Evolutionary conservation across 1,284 basidiomycete species (phyloP), one percentile per base, ranked within the genome.

Genomic region (Blastosporella zonata): DNA sequence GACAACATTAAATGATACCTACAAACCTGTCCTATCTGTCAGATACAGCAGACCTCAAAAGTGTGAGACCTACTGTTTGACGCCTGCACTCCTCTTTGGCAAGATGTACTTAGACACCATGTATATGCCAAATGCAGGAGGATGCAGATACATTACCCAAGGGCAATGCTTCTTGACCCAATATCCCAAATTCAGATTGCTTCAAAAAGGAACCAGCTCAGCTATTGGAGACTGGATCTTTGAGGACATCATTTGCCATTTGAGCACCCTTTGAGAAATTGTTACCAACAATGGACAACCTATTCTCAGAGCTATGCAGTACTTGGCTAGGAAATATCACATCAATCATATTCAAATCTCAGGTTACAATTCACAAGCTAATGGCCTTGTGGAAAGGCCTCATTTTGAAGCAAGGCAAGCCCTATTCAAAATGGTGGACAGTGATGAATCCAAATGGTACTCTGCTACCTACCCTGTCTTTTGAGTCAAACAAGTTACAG

Each of bases 401-500:
- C 41, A 43, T 17, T 43, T 15, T 15, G 27, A 43, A 18, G 15
- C 31, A 1, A 15, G 15, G 1, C 28, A 43, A 12, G 37, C 37
- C 18, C 15, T 39, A 15, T 35, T 35, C 17, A 33, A 35, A 35
- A 15, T 15, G 6, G 15, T 9, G 4, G 69, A 67, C 0, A 61
- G 72, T 17, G 39, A 60, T n/a, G 39, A 36, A 43, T 0, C n/a
- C n/a, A 56, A 59, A 34, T 74, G 71, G 73, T 51, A 54, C 1
- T 27, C 47, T 0, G 43, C 56, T 0, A 49, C 62, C 0, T 60
- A 70, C 23, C 37, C 23, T 15, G 8, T 39, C n/a, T 12, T 25
- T 4, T 39, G 37, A 22, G 8, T 22, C 7, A n/a, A 39, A 25
- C 21, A 17, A 1, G 25, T 39, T 6, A 39, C 21, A 10, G 18